A percentile compares a stretch with the other conserved stretches of the same genome.
These are phyloP conservation scores for Trametes polyzona DNA, from an alignment of 1,284 basidiomycete genomes.

Conservation along the genomic window DNA sequence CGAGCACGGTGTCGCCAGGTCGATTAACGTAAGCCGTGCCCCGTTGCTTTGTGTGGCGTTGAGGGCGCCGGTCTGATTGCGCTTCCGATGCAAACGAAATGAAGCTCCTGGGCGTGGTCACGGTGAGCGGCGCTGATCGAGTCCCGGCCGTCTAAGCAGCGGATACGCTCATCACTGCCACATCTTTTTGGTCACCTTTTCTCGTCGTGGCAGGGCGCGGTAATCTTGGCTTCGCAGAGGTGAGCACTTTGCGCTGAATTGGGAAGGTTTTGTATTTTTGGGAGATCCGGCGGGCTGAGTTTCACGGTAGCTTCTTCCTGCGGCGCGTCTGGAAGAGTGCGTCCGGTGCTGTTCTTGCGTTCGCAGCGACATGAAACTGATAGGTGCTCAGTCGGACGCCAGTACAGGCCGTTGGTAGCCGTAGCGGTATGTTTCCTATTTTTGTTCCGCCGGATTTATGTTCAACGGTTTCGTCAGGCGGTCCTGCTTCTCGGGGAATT, in stretches of 20 bases:
- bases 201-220: constrained; percentile 18
- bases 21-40: constrained; percentile 19
- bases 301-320: constrained; percentile 15
- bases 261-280: no score
- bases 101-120: constrained; percentile 16
- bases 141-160: background rate
- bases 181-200: no score
- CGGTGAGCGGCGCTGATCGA: constrained; percentile 9
- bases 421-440: constrained; percentile 11
- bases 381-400: constrained; percentile 9
- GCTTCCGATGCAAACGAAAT: background rate
- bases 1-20: constrained; percentile 7
- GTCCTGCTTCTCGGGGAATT: constrained; percentile 10
- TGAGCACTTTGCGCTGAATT: background rate
- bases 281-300: no score
- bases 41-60: background rate
- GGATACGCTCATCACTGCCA: background rate
- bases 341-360: background rate
- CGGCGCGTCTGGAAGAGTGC: constrained; percentile 19
- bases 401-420: constrained; percentile 8
- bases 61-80: background rate
- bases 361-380: background rate
- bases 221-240: constrained; percentile 18
- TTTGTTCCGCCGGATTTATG: background rate
- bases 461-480: background rate